Conservation (phyloP, 192 early-diverging fungal genomes). For the Funneliformis mosseae region DNA sequence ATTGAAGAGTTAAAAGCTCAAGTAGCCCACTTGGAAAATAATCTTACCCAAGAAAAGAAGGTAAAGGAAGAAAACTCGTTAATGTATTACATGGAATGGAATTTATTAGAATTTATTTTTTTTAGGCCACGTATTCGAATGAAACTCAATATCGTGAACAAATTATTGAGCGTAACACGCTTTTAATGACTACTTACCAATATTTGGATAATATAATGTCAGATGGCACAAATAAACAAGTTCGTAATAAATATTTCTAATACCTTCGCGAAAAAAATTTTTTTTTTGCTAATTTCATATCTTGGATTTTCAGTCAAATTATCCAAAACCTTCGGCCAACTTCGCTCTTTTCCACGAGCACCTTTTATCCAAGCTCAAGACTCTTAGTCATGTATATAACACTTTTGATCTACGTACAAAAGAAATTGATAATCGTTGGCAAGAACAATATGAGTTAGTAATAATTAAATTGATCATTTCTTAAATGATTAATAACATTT, state of each 20-base stretch:
- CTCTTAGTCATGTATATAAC: constrained; percentile 40
- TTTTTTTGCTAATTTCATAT: background rate
- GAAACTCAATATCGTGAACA: constrained; percentile 36
- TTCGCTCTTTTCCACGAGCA: constrained; percentile 45
- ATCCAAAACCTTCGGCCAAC: constrained; percentile 45
- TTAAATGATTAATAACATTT: background rate
- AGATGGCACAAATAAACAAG: constrained; percentile 39
- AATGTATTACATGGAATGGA: background rate
- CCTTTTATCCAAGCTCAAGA: constrained; percentile 41
- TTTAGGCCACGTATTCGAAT: constrained; percentile 4
- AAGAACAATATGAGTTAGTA: constrained; percentile 42
- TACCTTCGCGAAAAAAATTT: background rate
- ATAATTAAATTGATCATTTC: background rate
- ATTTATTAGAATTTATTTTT: background rate
- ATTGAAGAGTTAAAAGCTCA: constrained; percentile 45
- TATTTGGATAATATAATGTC: constrained; percentile 44
- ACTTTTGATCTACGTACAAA: constrained; percentile 45
- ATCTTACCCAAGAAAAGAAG: constrained; percentile 29
- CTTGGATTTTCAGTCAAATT: constrained; percentile 15
- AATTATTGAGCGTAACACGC: constrained; percentile 44
- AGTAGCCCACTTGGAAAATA: constrained; percentile 21
- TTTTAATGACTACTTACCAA: constrained; percentile 43
- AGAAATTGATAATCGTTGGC: constrained; percentile 42
- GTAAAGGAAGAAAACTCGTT: background rate
- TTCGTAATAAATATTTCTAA: constrained; percentile 10